phyloP scores from a whole-genome alignment of 495 filamentous ascomycete species.

The Aspergillus baeticus region DNA sequence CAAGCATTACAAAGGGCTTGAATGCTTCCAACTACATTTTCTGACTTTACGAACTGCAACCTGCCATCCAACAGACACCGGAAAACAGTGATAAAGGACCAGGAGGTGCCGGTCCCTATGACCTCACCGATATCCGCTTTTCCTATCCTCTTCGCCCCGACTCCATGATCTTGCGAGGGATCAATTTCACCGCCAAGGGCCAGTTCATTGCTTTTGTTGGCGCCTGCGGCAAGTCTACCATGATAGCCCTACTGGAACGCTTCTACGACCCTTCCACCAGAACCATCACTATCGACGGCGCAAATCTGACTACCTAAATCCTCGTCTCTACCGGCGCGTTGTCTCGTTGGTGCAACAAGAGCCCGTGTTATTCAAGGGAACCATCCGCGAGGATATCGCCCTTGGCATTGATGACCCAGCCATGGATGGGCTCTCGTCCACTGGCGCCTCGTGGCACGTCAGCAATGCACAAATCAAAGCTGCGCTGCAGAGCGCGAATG shows the following conservation, averaged over 20 bases:
- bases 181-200: slow-evolving; percentile 71
- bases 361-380: slow-evolving; percentile 85
- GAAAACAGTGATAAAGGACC: slow-evolving; percentile 75
- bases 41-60: slow-evolving; percentile 61
- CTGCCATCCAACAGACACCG: slow-evolving; percentile 74
- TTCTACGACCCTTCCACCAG: slow-evolving; percentile 80
- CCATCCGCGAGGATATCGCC: slow-evolving; percentile 78
- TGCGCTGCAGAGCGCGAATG: slow-evolving; percentile 84
- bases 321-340: slow-evolving; percentile 72
- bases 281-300: slow-evolving; percentile 68
- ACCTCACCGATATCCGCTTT: slow-evolving; percentile 78
- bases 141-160: slow-evolving; percentile 73
- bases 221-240: slow-evolving; percentile 83
- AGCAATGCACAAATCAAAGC: slow-evolving; percentile 57
- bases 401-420: slow-evolving; percentile 32
- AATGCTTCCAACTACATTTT: slow-evolving; percentile 27
- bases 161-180: slow-evolving; percentile 70
- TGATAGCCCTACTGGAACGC: slow-evolving; percentile 74
- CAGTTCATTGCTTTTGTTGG: slow-evolving; percentile 82
- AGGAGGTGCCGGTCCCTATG: slow-evolving; percentile 60
- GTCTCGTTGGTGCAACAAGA: slow-evolving; percentile 84
- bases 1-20: slow-evolving; percentile 12
- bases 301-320: slow-evolving; percentile 69
- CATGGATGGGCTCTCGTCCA: no score
- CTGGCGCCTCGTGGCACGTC: no score